Evolutionary conservation across 164 flowering plant species (phyloP).

Genomic region (Chimonanthus salicifolius): DNA sequence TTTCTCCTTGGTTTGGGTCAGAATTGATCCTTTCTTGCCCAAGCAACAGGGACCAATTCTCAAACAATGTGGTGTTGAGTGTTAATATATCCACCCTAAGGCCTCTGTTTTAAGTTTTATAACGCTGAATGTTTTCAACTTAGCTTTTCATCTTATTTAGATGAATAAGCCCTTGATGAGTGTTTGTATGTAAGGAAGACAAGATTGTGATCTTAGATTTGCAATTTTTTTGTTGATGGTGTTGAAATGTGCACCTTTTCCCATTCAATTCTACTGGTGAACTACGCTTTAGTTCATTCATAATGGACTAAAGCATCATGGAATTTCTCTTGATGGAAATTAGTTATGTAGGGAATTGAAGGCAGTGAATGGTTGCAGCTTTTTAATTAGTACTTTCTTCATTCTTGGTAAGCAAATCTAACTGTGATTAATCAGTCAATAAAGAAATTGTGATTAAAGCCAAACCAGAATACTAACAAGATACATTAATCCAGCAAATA

Average conservation of each 20-base stretch:
- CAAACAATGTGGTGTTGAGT: not conserved
- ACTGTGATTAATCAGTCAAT: too few relatives aligned
- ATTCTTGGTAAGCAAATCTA: too few relatives aligned
- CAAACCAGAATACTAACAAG: too few relatives aligned
- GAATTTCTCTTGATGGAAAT: not conserved
- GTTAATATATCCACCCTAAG: not conserved
- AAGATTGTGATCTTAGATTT: not conserved
- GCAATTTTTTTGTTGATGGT: not conserved
- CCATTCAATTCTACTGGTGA: not conserved
- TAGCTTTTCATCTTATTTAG: too few relatives aligned
- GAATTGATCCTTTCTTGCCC: not conserved
- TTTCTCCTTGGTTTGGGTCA: slow-evolving; percentile 65
- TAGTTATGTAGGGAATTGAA: too few relatives aligned
- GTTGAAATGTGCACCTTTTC: not conserved
- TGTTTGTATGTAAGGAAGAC: not conserved
- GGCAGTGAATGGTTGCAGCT: not conserved
- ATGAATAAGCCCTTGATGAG: too few relatives aligned
- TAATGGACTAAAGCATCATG: not conserved
- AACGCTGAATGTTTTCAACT: too few relatives aligned
- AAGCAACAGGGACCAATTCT: not conserved
- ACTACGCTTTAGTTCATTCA: not conserved
- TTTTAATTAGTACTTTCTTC: not conserved
- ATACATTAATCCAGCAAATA: too few relatives aligned
- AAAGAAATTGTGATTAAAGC: too few relatives aligned
- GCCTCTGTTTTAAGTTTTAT: not conserved